Conservation (phyloP, 1,139 yeast genomes). For the Blastobotrys aristatus region DNA sequence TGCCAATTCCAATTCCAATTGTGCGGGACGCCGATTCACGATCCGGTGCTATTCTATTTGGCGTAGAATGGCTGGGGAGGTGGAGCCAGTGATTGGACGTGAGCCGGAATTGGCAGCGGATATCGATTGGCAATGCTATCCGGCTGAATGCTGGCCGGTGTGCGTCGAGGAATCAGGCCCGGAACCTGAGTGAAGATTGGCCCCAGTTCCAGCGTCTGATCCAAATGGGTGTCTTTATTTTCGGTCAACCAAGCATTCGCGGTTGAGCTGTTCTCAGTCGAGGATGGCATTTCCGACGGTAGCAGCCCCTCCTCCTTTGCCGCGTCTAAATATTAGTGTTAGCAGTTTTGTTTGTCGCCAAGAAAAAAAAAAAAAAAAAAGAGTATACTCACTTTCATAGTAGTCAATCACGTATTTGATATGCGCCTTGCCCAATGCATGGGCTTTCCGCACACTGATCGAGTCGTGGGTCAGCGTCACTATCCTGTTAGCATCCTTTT, state of each 20-base stretch:
- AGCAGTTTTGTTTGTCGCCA: slow-evolving; percentile 8
- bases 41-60: no score
- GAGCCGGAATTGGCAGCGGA: no score
- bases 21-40: no score
- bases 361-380: no score
- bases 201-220: slow-evolving; percentile 22
- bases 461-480: slow-evolving; percentile 89
- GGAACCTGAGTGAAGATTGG: slow-evolving; percentile 21
- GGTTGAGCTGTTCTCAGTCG: slow-evolving; percentile 13
- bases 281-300: slow-evolving; percentile 22
- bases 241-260: slow-evolving; percentile 10
- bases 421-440: slow-evolving; percentile 76
- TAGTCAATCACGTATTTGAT: slow-evolving; percentile 69
- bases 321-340: slow-evolving; percentile 18
- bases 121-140: no score
- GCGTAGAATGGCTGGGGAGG: no score
- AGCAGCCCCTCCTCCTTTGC: slow-evolving; percentile 27
- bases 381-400: slow-evolving; percentile 45
- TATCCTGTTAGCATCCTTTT: no score
- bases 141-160: slow-evolving; percentile 5
- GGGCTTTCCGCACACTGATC: slow-evolving; percentile 79
- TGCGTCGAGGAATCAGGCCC: slow-evolving; percentile 18
- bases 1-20: no score
- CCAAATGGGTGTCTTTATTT: slow-evolving; percentile 16
- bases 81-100: not conserved